These are phyloP conservation scores for Marasmius oreades DNA, from an alignment of 1,284 basidiomycete species.

Conservation along the genomic window DNA sequence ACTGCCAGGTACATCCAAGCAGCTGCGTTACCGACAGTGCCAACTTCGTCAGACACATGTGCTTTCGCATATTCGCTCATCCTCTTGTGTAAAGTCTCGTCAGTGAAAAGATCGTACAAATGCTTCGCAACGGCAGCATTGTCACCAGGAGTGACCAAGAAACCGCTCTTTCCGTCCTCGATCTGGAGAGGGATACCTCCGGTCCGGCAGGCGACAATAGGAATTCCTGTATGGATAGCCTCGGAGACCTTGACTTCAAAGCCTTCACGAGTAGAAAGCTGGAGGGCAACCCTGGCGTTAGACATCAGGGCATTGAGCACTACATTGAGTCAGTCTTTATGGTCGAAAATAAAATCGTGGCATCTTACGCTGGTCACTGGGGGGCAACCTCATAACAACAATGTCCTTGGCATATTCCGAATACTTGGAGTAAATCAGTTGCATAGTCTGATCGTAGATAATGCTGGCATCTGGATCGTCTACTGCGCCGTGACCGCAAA, in stretches of 20 bases:
- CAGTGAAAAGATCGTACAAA: slow-evolving; percentile 71
- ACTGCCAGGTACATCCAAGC: slow-evolving; percentile 81
- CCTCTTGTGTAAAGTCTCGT: slow-evolving; percentile 57
- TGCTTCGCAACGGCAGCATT: slow-evolving; percentile 69
- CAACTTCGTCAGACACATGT: slow-evolving; percentile 78
- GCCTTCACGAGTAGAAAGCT: slow-evolving; percentile 81
- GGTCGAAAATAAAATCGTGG: slow-evolving; percentile 14
- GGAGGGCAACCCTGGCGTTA: slow-evolving; percentile 72
- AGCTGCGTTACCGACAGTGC: slow-evolving; percentile 76
- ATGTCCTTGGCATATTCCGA: slow-evolving; percentile 62
- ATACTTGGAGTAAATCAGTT: slow-evolving; percentile 54
- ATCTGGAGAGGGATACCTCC: slow-evolving; percentile 90
- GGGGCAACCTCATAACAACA: slow-evolving; percentile 74
- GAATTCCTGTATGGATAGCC: slow-evolving; percentile 80
- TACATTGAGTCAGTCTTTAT: slow-evolving; percentile 24
- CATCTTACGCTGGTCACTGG: slow-evolving; percentile 75
- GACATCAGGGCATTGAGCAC: slow-evolving; percentile 77
- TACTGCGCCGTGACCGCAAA: slow-evolving; percentile 86
- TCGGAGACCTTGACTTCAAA: slow-evolving; percentile 94
- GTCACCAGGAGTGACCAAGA: slow-evolving; percentile 71
- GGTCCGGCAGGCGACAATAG: slow-evolving; percentile 75
- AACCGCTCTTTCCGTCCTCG: slow-evolving; percentile 79
- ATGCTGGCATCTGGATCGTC: slow-evolving; percentile 84
- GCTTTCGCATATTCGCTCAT: slow-evolving; percentile 69
- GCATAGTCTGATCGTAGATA: slow-evolving; percentile 77